These are phyloP conservation scores for Raffaelea ambrosiae DNA, from an alignment of 2,329 filamentous ascomycete genomes.

Conservation along the genomic window DNA sequence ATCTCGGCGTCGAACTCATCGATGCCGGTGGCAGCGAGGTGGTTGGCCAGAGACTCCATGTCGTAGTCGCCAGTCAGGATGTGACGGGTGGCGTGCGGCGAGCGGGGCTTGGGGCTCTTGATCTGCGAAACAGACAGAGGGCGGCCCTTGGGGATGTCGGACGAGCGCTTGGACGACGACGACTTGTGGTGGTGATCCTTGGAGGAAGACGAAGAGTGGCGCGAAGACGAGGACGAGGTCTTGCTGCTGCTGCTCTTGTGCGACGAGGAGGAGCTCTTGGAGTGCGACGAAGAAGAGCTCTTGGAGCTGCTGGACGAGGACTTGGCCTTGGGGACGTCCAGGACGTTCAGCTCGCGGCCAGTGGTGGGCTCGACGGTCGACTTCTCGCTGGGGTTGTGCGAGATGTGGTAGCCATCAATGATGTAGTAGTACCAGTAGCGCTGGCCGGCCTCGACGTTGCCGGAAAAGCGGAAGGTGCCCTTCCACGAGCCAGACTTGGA, in stretches of 20 bases:
- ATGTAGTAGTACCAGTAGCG: conserved; percentile 99
- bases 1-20: conserved; percentile 20
- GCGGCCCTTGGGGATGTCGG: conserved; percentile 77
- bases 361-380: conserved; percentile 94
- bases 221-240: conserved; percentile 29
- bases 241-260: conserved; percentile 11
- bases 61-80: conserved; percentile 77
- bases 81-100: conserved; percentile 77
- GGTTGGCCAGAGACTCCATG: conserved; percentile 68
- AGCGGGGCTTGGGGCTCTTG: conserved; percentile 79
- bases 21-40: conserved; percentile 56
- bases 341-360: conserved; percentile 92
- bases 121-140: conserved; percentile 84
- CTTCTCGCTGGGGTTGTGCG: conserved; percentile 85
- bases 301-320: conserved; percentile 32
- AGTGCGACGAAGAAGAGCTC: conserved; percentile 28
- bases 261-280: background rate
- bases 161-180: conserved; percentile 30
- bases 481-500: conserved; percentile 90
- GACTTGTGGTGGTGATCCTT: background rate
- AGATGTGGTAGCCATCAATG: conserved; percentile 97
- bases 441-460: conserved; percentile 72
- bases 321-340: conserved; percentile 69
- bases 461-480: conserved; percentile 93
- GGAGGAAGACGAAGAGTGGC: conserved; percentile 14